Evolutionary conservation across 2,329 filamentous ascomycete genomes (phyloP), one percentile per base, ranked within the genome.

Genomic region (Catunica adiposa): DNA sequence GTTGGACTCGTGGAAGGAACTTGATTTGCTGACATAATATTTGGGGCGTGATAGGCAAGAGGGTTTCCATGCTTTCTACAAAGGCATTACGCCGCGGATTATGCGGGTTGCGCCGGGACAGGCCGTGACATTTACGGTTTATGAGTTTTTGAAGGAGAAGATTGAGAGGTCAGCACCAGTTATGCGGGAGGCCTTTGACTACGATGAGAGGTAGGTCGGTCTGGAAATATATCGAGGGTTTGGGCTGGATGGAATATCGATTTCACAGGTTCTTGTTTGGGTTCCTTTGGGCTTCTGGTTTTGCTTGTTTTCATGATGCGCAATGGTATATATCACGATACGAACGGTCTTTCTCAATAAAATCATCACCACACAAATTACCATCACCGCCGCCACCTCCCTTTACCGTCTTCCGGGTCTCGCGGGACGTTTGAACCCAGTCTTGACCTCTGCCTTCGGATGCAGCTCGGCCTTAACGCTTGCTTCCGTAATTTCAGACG

Each of bases 21-120:
- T 34, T 23, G 34, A n/a, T n/a, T 34, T 11, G 34, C 59, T 60
- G 50, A 61, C 57, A 25, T 38, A 22, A 38, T n/a, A 29, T 53
- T n/a, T n/a, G n/a, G n/a, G n/a, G 14, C 22, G 17, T 22, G 26
- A 29, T 66, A 87, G 84, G 65, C 86, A 94, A 72, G 92, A 98
- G 71, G 92, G 92, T 37, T 75, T 90, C 62, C 83, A 88, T 64
- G 92, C 92, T 51, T 98, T 98, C 72, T 98, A 95, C 76, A 97
- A 97, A 78, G 92, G 92, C 64, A 98, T 98, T 70, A 98, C 92
- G 50, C 92, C 92, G 5, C 80, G 92, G 63, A 86, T 98, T 62
- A 97, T 97, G 89, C 82, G 92, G 65, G 92, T 98, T 55, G 92
- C 92, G 25, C 92, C 92, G 6, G 92, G 92, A 50, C 92, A 98